A percentile compares a stretch with the other conserved stretches of the same genome.
Conservation (phyloP, 1,284 basidiomycete species). For the Leccinum insolens region DNA sequence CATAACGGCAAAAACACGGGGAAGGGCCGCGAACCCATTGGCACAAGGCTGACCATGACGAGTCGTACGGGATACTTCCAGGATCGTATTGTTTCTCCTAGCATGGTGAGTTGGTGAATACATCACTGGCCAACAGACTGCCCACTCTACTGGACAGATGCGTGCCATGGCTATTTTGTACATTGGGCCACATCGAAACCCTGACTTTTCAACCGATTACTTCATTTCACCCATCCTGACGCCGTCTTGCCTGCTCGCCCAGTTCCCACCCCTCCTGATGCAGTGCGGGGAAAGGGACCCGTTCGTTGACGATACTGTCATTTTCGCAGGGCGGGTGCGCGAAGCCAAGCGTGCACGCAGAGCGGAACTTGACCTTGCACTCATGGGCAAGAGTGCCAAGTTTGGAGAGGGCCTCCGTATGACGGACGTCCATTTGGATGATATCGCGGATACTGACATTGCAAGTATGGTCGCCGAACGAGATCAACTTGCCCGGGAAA, state of each 20-base stretch:
- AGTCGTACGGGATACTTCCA: constrained; percentile 95
- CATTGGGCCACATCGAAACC: constrained; percentile 89
- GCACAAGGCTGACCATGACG: constrained; percentile 93
- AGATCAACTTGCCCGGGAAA: constrained; percentile 64
- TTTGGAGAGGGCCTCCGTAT: constrained; percentile 60
- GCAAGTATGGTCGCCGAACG: constrained; percentile 56
- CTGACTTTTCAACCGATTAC: constrained; percentile 94
- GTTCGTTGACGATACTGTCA: constrained; percentile 94
- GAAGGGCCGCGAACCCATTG: constrained; percentile 57
- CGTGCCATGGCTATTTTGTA: constrained; percentile 98
- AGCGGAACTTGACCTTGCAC: constrained; percentile 59
- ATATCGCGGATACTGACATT: constrained; percentile 36
- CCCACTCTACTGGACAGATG: constrained; percentile 63
- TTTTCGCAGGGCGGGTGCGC: constrained; percentile 90
- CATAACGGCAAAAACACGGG: constrained; percentile 35
- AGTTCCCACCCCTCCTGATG: constrained; percentile 92
- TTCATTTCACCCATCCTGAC: constrained; percentile 93
- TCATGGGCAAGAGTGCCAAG: constrained; percentile 58
- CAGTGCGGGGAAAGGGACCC: constrained; percentile 97
- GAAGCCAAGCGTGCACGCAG: constrained; percentile 88
- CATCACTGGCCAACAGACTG: constrained; percentile 1
- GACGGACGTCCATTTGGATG: constrained; percentile 32
- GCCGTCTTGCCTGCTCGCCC: constrained; percentile 80
- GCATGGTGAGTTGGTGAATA: constrained; percentile 68
- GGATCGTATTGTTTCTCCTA: constrained; percentile 87